These are phyloP conservation scores for Daldinia eschscholtzii DNA, from an alignment of 2,329 filamentous ascomycete genomes.

Conservation along the genomic window DNA sequence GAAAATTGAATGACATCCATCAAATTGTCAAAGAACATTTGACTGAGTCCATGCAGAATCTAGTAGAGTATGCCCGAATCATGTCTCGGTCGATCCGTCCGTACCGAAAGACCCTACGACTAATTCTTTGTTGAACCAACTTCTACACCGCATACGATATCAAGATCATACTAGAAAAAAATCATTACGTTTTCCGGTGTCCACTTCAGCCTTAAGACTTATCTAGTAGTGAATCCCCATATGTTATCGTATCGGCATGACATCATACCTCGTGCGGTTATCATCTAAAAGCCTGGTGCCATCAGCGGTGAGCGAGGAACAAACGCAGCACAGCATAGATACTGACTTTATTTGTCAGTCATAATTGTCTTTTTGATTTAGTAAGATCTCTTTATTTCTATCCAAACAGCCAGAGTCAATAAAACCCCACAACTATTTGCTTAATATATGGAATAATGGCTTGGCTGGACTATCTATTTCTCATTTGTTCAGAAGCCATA, in stretches of 20 bases:
- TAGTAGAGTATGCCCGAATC: slow-evolving; percentile 1
- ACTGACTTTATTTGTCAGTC: not conserved
- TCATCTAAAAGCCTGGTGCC: not conserved
- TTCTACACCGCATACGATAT: not conserved
- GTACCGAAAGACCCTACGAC: not conserved
- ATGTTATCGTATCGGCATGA: slow-evolving; percentile 1
- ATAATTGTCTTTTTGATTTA: not conserved
- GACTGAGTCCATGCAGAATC: not conserved
- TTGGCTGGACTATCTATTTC: not conserved
- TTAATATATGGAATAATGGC: not conserved
- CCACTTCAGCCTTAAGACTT: slow-evolving; percentile 1
- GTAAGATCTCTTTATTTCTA: not conserved
- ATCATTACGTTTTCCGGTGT: not conserved
- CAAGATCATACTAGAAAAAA: not conserved
- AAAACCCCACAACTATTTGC: not conserved
- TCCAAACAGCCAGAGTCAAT: not conserved
- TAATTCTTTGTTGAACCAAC: slow-evolving; percentile 6
- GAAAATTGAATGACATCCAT: not conserved
- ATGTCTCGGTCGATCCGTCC: slow-evolving; percentile 7
- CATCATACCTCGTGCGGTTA: not conserved
- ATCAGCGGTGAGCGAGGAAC: not conserved
- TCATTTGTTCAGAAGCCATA: not conserved
- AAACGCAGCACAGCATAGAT: not conserved
- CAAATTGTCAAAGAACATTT: slow-evolving; percentile 4
- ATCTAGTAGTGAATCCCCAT: not conserved